Conservation (phyloP, 1,284 basidiomycete genomes). For the Ceratobasidium sp. region DNA sequence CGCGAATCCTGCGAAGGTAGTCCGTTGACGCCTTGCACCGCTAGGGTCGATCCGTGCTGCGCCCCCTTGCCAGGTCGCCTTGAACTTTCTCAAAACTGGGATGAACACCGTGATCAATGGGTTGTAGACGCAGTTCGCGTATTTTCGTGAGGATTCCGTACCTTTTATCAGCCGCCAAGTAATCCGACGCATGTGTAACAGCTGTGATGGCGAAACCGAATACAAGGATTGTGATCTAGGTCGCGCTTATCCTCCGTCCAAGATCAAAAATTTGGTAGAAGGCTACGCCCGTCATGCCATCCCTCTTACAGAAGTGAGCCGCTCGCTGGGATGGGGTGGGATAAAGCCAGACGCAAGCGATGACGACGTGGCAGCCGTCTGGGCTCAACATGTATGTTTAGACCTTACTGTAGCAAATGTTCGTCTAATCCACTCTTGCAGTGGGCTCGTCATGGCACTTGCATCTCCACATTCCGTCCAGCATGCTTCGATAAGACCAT, state of each 20-base stretch:
- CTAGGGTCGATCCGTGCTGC: slow-evolving; percentile 6
- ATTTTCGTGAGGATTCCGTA: slow-evolving; percentile 5
- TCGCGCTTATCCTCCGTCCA: neutral
- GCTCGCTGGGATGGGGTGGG: slow-evolving; percentile 22
- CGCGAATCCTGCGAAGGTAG: neutral
- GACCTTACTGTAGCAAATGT: neutral
- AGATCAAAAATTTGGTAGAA: slow-evolving; percentile 19
- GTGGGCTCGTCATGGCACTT: slow-evolving; percentile 15
- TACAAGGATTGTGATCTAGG: slow-evolving; percentile 12
- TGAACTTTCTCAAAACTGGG: slow-evolving; percentile 14
- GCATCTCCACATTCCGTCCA: slow-evolving; percentile 24
- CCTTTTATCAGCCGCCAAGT: neutral
- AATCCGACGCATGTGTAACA: neutral
- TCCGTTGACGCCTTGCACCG: neutral
- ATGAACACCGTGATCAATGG: slow-evolving; percentile 20
- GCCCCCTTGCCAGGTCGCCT: slow-evolving; percentile 1
- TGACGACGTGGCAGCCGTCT: slow-evolving; percentile 21
- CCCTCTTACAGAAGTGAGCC: slow-evolving; percentile 10
- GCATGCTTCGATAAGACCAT: slow-evolving; percentile 23
- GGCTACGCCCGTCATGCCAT: slow-evolving; percentile 20
- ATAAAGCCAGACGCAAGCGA: slow-evolving; percentile 15
- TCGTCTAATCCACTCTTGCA: neutral
- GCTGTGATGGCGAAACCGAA: slow-evolving; percentile 4
- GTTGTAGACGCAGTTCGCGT: neutral
- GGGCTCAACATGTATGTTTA: slow-evolving; percentile 13